A percentile compares a stretch with the other conserved stretches of the same genome.
These are phyloP conservation scores for Sutorius eximius DNA, from an alignment of 1,284 basidiomycete species.

Conservation along the genomic window DNA sequence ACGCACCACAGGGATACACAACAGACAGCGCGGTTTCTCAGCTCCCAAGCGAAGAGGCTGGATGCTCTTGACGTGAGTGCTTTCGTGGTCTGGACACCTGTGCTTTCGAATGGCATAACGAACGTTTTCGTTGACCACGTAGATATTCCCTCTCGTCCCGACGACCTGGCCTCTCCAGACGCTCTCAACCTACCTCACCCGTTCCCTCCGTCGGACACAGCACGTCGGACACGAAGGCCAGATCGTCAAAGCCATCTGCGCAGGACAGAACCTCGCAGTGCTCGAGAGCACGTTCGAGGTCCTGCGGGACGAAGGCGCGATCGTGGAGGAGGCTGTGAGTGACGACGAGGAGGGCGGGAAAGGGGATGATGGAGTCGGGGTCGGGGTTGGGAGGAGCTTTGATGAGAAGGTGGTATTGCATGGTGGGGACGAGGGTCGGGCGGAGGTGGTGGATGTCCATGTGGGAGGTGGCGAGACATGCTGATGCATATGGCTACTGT, in stretches of 20 bases:
- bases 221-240: conserved; percentile 69
- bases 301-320: conserved; percentile 61
- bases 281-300: conserved; percentile 28
- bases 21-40: conserved; percentile 67
- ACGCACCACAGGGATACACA: conserved; percentile 43
- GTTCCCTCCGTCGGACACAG: conserved; percentile 74
- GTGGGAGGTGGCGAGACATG: conserved; percentile 10
- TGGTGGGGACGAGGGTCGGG: conserved; percentile 5
- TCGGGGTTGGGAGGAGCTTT: conserved; percentile 22
- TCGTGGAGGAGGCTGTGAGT: conserved; percentile 62
- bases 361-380: conserved; percentile 17
- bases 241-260: conserved; percentile 69
- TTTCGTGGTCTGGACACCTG: not conserved
- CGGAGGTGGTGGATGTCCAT: conserved; percentile 19
- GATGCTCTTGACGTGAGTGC: conserved; percentile 71
- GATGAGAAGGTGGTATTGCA: conserved; percentile 32
- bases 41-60: conserved; percentile 77
- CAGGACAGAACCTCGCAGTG: conserved; percentile 67
- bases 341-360: conserved; percentile 42
- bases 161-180: conserved; percentile 70
- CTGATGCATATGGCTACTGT: not conserved
- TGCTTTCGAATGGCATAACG: not conserved
- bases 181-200: conserved; percentile 74
- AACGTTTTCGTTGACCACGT: conserved; percentile 1
- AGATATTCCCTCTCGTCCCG: conserved; percentile 76